These are phyloP conservation scores for Erodium texanum DNA, from an alignment of 441 rosid species.

Conservation along the genomic window DNA sequence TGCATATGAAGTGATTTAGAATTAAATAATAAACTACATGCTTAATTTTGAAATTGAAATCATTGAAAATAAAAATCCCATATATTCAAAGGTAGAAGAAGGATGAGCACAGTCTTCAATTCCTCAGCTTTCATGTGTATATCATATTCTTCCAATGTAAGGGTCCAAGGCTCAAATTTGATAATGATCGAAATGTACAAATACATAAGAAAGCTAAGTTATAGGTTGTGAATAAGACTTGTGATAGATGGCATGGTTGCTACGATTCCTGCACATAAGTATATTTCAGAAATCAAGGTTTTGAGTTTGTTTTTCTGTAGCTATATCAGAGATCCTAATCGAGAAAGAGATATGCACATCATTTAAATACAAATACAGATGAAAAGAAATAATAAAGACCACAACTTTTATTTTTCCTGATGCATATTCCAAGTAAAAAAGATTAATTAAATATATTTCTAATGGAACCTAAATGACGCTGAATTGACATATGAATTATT, in stretches of 20 bases:
- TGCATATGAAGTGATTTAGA: not conserved
- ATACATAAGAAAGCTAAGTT: not conserved
- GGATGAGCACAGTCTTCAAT: not conserved
- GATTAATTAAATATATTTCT: not conserved
- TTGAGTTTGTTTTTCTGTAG: constrained; percentile 88
- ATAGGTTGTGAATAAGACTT: constrained; percentile 28
- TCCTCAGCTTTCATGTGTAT: not conserved
- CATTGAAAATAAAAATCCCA: not conserved
- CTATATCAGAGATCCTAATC: constrained; percentile 93
- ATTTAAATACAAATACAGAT: constrained; percentile 38
- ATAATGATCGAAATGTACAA: not conserved
- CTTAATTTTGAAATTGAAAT: not conserved
- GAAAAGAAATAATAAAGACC: not conserved
- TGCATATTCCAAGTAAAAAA: not conserved
- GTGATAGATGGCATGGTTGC: constrained; percentile 94
- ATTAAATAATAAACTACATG: not conserved
- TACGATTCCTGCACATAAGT: constrained; percentile 72
- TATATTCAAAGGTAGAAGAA: not conserved
- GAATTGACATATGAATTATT: not conserved
- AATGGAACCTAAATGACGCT: not conserved
- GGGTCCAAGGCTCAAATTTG: not conserved
- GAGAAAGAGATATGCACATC: constrained; percentile 78
- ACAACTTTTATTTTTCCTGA: no score
- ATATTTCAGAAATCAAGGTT: constrained; percentile 72
- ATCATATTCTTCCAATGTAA: no score